phyloP scores from a whole-genome alignment of 2,329 filamentous ascomycete species.

The Zarea fungicola region DNA sequence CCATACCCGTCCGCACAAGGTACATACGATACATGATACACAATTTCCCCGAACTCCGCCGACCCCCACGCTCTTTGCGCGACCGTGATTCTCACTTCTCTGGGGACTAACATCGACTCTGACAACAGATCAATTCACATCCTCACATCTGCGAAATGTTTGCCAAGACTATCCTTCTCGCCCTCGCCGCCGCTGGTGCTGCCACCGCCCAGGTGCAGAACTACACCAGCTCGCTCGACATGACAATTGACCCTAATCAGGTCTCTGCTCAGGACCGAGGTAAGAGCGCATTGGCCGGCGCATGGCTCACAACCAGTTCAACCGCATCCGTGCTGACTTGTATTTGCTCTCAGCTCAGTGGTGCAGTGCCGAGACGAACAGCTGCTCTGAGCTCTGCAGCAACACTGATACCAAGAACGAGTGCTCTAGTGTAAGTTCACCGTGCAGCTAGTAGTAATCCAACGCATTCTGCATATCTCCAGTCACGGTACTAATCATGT shows the following conservation, averaged over 20 bases:
- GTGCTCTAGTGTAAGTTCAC: constrained; percentile 42
- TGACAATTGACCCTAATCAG: constrained; percentile 34
- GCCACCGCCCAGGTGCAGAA: constrained; percentile 37
- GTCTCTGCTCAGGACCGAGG: constrained; percentile 32
- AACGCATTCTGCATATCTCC: no score
- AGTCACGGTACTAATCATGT: no score
- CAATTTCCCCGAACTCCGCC: no score
- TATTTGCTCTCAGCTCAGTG: constrained; percentile 36
- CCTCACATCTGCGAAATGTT: constrained; percentile 33
- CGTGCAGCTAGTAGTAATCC: neutral
- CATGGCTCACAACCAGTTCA: constrained; percentile 16
- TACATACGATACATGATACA: no score
- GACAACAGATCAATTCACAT: neutral
- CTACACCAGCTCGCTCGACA: constrained; percentile 38
- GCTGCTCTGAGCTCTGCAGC: constrained; percentile 45
- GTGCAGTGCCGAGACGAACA: constrained; percentile 48
- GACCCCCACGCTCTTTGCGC: neutral
- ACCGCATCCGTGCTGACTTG: constrained; percentile 9
- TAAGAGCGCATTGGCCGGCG: constrained; percentile 25
- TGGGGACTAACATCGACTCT: neutral
- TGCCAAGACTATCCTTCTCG: constrained; percentile 33
- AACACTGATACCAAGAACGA: constrained; percentile 32
- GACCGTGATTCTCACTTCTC: neutral
- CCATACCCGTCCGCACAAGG: constrained; percentile 6
- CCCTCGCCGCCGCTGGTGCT: constrained; percentile 40